Evolutionary conservation across 140 eudicot species (phyloP).

Genomic region (Ambrosia hybrid): DNA sequence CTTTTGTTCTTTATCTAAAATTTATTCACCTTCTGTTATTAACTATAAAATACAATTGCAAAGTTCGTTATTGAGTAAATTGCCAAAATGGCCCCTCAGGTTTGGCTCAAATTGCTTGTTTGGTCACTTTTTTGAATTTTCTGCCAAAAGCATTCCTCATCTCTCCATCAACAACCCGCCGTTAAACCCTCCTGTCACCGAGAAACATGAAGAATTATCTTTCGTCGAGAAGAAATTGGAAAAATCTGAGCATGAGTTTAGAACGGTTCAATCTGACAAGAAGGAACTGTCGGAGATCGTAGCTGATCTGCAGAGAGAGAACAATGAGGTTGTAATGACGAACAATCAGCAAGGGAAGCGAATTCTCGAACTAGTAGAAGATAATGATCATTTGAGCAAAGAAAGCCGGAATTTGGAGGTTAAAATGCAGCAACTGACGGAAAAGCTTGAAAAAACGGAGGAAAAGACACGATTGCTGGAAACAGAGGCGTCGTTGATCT

Average conservation of each 20-base stretch:
- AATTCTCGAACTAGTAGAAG: slow-evolving; percentile 42
- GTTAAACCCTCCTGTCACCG: too few relatives aligned
- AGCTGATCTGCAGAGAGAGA: slow-evolving; percentile 41
- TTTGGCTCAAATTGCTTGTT: too few relatives aligned
- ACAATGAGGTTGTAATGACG: slow-evolving; percentile 28
- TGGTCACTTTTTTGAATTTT: too few relatives aligned
- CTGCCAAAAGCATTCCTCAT: too few relatives aligned
- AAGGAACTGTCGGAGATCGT: slow-evolving; percentile 35
- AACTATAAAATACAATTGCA: too few relatives aligned
- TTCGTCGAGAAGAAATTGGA: too few relatives aligned
- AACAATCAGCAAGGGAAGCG: slow-evolving; percentile 47
- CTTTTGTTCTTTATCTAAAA: too few relatives aligned
- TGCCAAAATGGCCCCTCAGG: too few relatives aligned
- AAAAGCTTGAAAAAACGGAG: slow-evolving; percentile 31
- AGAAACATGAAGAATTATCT: too few relatives aligned
- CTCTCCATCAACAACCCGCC: too few relatives aligned
- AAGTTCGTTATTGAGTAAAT: too few relatives aligned
- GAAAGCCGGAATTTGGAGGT: slow-evolving; percentile 36
- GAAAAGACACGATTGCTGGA: slow-evolving; percentile 53
- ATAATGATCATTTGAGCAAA: slow-evolving; percentile 34
- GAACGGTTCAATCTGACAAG: slow-evolving; percentile 36
- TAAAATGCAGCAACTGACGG: slow-evolving; percentile 39
- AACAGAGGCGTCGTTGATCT: slow-evolving; percentile 39
- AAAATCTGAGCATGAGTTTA: slow-evolving; percentile 3
- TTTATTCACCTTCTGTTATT: too few relatives aligned